phyloP scores from a whole-genome alignment of 1,139 yeast species.

The Yamadazyma sp. region DNA sequence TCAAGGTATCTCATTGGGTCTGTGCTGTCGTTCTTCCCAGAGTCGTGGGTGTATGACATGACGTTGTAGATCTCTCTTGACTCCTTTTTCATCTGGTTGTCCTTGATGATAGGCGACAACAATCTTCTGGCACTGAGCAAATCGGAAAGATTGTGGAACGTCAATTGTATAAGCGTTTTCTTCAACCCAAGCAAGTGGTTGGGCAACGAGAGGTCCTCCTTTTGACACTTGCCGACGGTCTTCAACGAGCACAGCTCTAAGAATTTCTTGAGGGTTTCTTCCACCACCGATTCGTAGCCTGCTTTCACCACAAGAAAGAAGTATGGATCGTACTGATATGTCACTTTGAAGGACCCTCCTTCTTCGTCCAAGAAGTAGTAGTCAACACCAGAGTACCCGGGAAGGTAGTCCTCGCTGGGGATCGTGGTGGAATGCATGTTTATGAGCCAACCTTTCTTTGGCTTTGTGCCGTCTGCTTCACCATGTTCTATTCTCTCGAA shows the following conservation, averaged over 20 bases:
- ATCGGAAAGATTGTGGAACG: constrained; percentile 76
- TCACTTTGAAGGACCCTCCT: constrained; percentile 92
- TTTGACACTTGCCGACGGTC: constrained; percentile 51
- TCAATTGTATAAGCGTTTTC: constrained; percentile 62
- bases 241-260: constrained; percentile 64
- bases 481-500: constrained; percentile 77
- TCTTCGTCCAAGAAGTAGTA: constrained; percentile 95
- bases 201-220: constrained; percentile 78
- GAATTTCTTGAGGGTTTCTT: constrained; percentile 72
- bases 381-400: constrained; percentile 86
- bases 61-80: constrained; percentile 72
- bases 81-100: constrained; percentile 63
- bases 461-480: constrained; percentile 43
- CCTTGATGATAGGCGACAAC: constrained; percentile 67
- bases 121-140: constrained; percentile 70
- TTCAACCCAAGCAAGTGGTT: constrained; percentile 84
- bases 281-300: constrained; percentile 77
- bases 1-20: constrained; percentile 63
- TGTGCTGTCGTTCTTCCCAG: constrained; percentile 7
- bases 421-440: constrained; percentile 80
- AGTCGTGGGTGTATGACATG: constrained; percentile 39
- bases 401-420: constrained; percentile 52
- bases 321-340: constrained; percentile 84
- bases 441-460: constrained; percentile 83
- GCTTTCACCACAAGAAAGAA: constrained; percentile 70